A percentile compares a stretch with the other conserved stretches of the same genome.
Conservation (phyloP, 2,329 filamentous ascomycete species). For the Colletotrichum limetticola region DNA sequence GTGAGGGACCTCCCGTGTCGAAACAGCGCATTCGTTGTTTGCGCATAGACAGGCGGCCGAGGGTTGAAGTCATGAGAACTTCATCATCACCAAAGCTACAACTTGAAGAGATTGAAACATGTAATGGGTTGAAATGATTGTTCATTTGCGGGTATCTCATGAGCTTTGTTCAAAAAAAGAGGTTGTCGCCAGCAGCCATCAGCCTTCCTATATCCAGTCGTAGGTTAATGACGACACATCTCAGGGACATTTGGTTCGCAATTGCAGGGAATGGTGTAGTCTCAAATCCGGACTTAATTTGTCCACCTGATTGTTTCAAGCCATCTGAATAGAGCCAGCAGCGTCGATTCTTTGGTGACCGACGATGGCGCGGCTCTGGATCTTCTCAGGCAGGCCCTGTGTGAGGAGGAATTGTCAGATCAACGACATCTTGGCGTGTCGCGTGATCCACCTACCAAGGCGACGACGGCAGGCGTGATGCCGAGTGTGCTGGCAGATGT, state of each 20-base stretch:
- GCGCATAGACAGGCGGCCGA: no score
- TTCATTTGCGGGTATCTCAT: conserved; percentile 17
- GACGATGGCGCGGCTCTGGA: background rate
- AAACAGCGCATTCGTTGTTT: no score
- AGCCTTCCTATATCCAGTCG: background rate
- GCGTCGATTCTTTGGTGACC: background rate
- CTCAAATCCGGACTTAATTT: no score
- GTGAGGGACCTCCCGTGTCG: no score
- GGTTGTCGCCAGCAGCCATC: background rate
- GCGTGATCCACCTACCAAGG: background rate
- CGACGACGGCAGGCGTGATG: background rate
- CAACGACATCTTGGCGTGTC: background rate
- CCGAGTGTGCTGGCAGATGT: background rate
- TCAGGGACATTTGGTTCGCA: no score
- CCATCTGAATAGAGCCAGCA: background rate
- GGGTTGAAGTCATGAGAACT: no score
- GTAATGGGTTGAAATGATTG: background rate
- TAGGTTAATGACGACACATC: background rate
- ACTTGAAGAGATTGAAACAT: background rate
- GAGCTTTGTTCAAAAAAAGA: background rate
- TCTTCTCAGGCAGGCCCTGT: background rate
- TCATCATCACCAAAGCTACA: background rate
- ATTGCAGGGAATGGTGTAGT: background rate
- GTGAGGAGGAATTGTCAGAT: background rate
- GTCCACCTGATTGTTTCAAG: background rate